Evolutionary conservation across 139 green algal species (phyloP), one percentile per base, ranked within the genome.

Genomic region (Medakamo hakoo): DNA sequence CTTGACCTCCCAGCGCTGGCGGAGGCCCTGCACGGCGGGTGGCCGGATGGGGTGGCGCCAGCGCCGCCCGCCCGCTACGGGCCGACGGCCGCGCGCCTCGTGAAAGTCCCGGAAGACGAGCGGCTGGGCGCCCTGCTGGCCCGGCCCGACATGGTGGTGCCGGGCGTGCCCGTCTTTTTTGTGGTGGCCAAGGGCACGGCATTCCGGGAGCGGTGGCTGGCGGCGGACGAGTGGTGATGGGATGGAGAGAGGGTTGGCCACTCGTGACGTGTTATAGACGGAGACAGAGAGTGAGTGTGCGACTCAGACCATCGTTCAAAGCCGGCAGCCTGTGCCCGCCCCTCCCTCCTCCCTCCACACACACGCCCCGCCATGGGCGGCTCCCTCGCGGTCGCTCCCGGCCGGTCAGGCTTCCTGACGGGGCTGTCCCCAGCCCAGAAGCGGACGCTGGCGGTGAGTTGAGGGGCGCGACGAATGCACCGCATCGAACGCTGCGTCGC

Each of bases 101-200:
- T 80, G 27, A 48, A 57, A 14, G 66, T 84, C 20, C 4, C 71
- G 22, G 64, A 83, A 61, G 30, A 21, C 0, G 48, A 31, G 31
- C 75, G 60, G 4, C 70, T 93, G 32, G 48, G 48, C 0, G 69
- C 86, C 40, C 60, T 82, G 27, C 65, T 94, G 57, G 19, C 25
- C 2, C 49, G 27, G 24, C 63, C 73, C 19, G 84, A 84, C 29
- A 76, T 84, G 62, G 74, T 92, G 9, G 67, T 91, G 14, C 76
- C 87, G 24, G 87, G 87, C 20, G 62, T 91, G 16, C 86, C 87
- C 24, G 74, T 89, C 29, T 89, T 94, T 49, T 94, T 85, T 59
- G 75, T 90, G 60, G 68, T 94, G n/a, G 73, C 86, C 3, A 70
- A 63, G 55, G 80, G 72, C 2, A 86, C 78, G 1, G 57, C 78